phyloP scores from a whole-genome alignment of 768 basidiomycete genomes.

The Mycena kentingensis region DNA sequence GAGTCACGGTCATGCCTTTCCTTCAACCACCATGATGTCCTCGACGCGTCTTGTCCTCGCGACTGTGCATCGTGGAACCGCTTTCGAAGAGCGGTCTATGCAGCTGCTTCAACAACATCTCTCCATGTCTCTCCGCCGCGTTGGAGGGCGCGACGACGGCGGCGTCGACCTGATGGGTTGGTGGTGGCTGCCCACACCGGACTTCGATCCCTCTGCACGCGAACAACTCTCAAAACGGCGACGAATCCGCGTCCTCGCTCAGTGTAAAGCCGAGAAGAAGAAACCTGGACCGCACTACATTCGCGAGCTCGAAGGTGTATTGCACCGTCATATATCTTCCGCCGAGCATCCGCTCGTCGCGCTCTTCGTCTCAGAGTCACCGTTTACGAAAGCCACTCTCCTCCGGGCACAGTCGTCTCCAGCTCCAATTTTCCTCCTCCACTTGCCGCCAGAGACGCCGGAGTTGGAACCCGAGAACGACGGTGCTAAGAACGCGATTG shows the following conservation, averaged over 20 bases:
- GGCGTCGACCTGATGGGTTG: slow-evolving; percentile 88
- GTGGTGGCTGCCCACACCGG: slow-evolving; percentile 78
- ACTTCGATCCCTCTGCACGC: background rate
- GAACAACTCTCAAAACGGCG: slow-evolving; percentile 31
- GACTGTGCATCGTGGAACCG: slow-evolving; percentile 65
- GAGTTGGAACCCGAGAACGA: slow-evolving; percentile 8
- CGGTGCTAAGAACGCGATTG: slow-evolving; percentile 32
- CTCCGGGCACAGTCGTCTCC: slow-evolving; percentile 72
- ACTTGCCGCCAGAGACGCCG: slow-evolving; percentile 55
- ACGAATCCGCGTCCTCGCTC: slow-evolving; percentile 75
- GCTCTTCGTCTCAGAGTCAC: slow-evolving; percentile 76
- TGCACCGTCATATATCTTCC: slow-evolving; percentile 49
- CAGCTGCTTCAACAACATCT: slow-evolving; percentile 60
- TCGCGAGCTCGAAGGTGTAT: slow-evolving; percentile 90
- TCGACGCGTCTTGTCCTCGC: slow-evolving; percentile 31
- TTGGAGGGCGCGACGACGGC: slow-evolving; percentile 89
- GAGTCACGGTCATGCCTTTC: too few relatives aligned
- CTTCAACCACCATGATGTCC: too few relatives aligned
- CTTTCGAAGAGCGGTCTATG: slow-evolving; percentile 74
- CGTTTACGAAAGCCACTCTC: slow-evolving; percentile 72
- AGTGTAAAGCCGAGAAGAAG: slow-evolving; percentile 91
- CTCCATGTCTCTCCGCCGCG: slow-evolving; percentile 77
- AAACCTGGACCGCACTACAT: slow-evolving; percentile 78
- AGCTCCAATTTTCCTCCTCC: slow-evolving; percentile 77
- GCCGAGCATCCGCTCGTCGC: slow-evolving; percentile 54